Evolutionary conservation across 805 yeast genomes (phyloP), one percentile per base, ranked within the genome.

Genomic region (Brettanomyces anomalus): DNA sequence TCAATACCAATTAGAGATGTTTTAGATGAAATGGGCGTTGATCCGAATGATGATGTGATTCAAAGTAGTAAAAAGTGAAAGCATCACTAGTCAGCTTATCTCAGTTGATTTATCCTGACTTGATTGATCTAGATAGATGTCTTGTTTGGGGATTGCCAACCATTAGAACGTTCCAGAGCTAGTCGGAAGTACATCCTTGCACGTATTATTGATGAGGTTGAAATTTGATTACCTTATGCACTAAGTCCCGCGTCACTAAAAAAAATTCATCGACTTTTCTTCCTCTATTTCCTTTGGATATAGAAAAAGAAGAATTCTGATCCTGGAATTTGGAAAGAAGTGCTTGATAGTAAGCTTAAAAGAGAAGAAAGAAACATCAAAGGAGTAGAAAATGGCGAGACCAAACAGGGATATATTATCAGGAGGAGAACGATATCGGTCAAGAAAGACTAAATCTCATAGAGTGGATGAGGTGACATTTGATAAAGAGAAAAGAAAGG

Each of bases 391-490:
- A 10, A 60, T 57, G 63, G 51, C 53, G 11, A 63, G 66, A 51
- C 67, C 72, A 3, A 89, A 90, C 61, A 77, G 95, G 64, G 90
- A 88, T 55, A 77, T 89, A 44, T 80, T 89, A 58, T 84, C 96
- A 7, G 87, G 94, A 31, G 96, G 95, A 54, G 78, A 82, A 62
- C 76, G 74, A 52, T 89, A 88, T 61, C 80, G 81, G 15, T 76
- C 76, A 42, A 82, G 80, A 50, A 81, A 79, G 56, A 70, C 71
- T 30, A 77, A 76, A 58, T 73, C 77, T 57, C 76, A 74, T 56
- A 72, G 87, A 33, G 88, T 85, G 3, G 89, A 77, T 21, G 96
- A 87, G 60, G 94, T 93, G 24, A 77, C 75, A 2, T 93, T 88
- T 60, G 93, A 93, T 62, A 76, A 78, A 49, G 84, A 74, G 16